phyloP scores from a whole-genome alignment of 768 basidiomycete species.

The Baorangia bicolor region DNA sequence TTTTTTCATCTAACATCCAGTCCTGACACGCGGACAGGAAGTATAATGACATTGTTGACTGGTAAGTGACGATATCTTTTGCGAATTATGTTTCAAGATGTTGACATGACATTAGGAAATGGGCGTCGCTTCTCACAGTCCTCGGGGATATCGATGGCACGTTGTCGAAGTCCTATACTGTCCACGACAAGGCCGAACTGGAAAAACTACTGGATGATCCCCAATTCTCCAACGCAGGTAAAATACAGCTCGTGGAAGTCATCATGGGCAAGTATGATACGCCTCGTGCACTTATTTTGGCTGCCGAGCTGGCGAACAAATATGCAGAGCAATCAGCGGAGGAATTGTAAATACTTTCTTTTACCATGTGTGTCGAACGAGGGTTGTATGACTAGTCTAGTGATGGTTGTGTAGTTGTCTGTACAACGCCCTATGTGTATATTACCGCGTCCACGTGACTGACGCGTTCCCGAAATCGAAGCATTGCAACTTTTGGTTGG shows the following conservation, averaged over 20 bases:
- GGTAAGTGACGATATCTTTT: slow-evolving; percentile 37
- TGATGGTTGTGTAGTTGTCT: not conserved
- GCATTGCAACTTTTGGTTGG: slow-evolving; percentile 1
- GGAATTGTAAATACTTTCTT: slow-evolving; percentile 16
- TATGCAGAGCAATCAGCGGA: slow-evolving; percentile 16
- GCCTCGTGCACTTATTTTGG: slow-evolving; percentile 57
- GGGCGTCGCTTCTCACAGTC: slow-evolving; percentile 60
- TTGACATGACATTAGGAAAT: slow-evolving; percentile 44
- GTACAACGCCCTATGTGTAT: not conserved
- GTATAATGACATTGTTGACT: slow-evolving; percentile 86
- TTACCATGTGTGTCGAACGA: not conserved
- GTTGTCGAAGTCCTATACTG: slow-evolving; percentile 60
- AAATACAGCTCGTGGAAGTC: slow-evolving; percentile 80
- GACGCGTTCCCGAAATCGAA: slow-evolving; percentile 16
- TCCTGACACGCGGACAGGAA: slow-evolving; percentile 40
- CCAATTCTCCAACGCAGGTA: slow-evolving; percentile 59
- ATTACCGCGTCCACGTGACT: slow-evolving; percentile 23
- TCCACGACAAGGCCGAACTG: slow-evolving; percentile 66
- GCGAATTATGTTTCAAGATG: no score
- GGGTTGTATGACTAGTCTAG: slow-evolving; percentile 5
- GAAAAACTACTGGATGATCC: slow-evolving; percentile 61
- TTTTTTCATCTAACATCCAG: no score
- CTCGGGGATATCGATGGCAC: slow-evolving; percentile 52
- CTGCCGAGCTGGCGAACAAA: slow-evolving; percentile 38
- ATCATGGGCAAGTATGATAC: slow-evolving; percentile 74